phyloP scores from a whole-genome alignment of 2,329 filamentous ascomycete genomes.

The Colletotrichum euphorbiae region DNA sequence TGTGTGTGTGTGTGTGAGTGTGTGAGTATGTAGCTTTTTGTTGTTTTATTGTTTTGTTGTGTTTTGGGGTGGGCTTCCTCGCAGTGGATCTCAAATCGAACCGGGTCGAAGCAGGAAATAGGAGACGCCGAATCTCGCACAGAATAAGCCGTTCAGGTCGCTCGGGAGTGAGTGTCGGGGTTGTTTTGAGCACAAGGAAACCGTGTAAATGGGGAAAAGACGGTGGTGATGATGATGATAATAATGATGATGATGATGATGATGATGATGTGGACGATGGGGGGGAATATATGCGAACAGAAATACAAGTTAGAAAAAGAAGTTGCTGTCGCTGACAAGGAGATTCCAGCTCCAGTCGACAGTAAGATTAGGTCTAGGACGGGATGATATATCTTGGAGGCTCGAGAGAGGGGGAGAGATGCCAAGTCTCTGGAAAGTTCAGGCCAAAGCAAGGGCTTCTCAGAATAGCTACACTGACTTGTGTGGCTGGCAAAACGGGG shows the following conservation, averaged over 20 bases:
- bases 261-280: slow-evolving; percentile 15
- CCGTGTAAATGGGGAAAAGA: slow-evolving; percentile 1
- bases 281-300: slow-evolving; percentile 20
- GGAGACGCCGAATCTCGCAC: slow-evolving; percentile 35
- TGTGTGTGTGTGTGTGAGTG: background rate
- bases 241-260: slow-evolving; percentile 11
- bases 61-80: background rate
- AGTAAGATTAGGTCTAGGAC: slow-evolving; percentile 31
- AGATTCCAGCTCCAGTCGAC: slow-evolving; percentile 36
- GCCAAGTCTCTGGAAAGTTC: slow-evolving; percentile 13
- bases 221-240: no score
- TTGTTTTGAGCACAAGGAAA: background rate
- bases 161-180: slow-evolving; percentile 22
- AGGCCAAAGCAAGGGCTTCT: slow-evolving; percentile 33
- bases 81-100: slow-evolving; percentile 22
- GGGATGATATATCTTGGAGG: slow-evolving; percentile 35
- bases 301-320: background rate
- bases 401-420: background rate
- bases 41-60: background rate
- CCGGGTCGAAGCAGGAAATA: slow-evolving; percentile 10
- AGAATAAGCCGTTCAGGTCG: slow-evolving; percentile 29
- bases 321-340: slow-evolving; percentile 33
- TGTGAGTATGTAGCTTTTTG: background rate
- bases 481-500: slow-evolving; percentile 28
- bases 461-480: slow-evolving; percentile 35